phyloP scores from a whole-genome alignment of 345 rosid species.

The Arabidopsis arenosa region DNA sequence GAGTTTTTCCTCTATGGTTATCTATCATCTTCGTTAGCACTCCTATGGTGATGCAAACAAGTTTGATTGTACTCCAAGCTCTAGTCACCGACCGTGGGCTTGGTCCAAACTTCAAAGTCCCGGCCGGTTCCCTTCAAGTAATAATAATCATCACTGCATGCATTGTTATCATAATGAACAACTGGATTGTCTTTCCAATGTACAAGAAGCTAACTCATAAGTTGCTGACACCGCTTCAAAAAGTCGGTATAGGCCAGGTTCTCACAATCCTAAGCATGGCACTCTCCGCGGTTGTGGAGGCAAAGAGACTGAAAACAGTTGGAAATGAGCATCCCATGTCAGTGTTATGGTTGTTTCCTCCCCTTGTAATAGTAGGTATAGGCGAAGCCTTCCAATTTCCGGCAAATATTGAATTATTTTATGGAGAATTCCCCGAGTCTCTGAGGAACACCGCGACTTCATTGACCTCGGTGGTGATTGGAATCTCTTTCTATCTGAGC shows the following conservation, averaged over 20 bases:
- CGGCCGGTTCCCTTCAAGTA: conserved; percentile 53
- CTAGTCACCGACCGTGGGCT: conserved; percentile 52
- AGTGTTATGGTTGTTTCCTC: conserved; percentile 57
- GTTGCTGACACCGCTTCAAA: conserved; percentile 41
- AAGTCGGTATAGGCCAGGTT: conserved; percentile 54
- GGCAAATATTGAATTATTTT: conserved; percentile 50
- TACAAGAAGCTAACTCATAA: conserved; percentile 44
- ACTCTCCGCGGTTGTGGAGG: conserved; percentile 48
- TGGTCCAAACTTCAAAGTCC: conserved; percentile 51
- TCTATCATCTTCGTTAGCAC: conserved; percentile 43
- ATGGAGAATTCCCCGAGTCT: conserved; percentile 53
- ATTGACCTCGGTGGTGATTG: conserved; percentile 48
- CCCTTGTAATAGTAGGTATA: conserved; percentile 42
- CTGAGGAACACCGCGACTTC: conserved; percentile 53
- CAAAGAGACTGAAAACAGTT: conserved; percentile 45
- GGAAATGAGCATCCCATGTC: conserved; percentile 42
- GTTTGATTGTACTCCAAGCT: conserved; percentile 56
- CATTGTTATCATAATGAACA: conserved; percentile 44
- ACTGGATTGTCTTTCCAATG: conserved; percentile 39
- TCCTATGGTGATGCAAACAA: conserved; percentile 41
- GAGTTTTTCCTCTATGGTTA: conserved; percentile 50
- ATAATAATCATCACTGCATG: conserved; percentile 37
- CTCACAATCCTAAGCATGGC: conserved; percentile 44
- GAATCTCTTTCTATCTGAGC: conserved; percentile 48
- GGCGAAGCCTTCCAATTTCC: conserved; percentile 59